Conservation (phyloP, 441 rosid genomes). For the Sinapis alba region DNA sequence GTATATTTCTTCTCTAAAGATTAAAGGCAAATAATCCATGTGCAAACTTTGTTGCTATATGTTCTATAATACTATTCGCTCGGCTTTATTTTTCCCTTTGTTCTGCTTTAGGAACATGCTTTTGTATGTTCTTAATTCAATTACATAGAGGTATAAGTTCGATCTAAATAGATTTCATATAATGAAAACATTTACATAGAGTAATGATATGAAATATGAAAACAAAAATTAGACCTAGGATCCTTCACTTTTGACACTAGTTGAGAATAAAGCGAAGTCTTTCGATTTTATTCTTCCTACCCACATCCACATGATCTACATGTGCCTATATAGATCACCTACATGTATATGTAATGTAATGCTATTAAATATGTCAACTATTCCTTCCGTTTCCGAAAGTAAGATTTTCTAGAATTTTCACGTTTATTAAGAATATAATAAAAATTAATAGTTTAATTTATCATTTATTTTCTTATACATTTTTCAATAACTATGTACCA, state of each 20-base stretch:
- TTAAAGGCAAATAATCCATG: conserved; percentile 31
- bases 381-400: too few relatives aligned
- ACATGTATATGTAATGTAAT: conserved; percentile 5
- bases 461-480: too few relatives aligned
- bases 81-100: conserved; percentile 23
- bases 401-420: too few relatives aligned
- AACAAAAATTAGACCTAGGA: conserved; percentile 12
- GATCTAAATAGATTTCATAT: not conserved
- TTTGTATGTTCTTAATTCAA: not conserved
- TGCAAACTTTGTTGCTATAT: conserved; percentile 35
- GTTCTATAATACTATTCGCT: conserved; percentile 32
- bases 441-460: too few relatives aligned
- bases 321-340: conserved; percentile 12
- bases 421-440: too few relatives aligned
- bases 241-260: conserved; percentile 28
- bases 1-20: conserved; percentile 34
- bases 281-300: conserved; percentile 16
- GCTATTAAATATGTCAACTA: not conserved
- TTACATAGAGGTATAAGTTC: conserved; percentile 8
- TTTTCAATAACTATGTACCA: too few relatives aligned
- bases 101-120: conserved; percentile 17
- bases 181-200: conserved; percentile 3
- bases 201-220: not conserved
- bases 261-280: conserved; percentile 29
- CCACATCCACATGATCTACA: conserved; percentile 3